These are phyloP conservation scores for Spinacia oleracea DNA, from an alignment of 179 eudicot genomes.

Conservation along the genomic window DNA sequence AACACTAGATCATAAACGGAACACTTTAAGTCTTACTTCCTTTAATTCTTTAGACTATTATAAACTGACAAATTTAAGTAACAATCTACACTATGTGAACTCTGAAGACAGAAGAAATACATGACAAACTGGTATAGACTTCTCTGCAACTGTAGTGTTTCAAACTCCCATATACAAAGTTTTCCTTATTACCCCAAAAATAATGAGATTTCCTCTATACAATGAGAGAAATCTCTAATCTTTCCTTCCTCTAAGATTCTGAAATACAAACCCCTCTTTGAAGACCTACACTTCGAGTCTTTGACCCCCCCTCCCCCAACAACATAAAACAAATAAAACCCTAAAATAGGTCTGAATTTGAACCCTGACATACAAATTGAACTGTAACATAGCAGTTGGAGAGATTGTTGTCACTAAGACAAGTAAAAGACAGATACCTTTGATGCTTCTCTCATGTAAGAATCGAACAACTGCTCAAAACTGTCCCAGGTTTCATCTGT, in stretches of 20 bases:
- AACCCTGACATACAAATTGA: not conserved
- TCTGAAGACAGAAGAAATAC: not conserved
- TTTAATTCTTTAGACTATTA: not conserved
- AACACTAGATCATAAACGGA: not conserved
- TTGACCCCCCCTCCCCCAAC: not conserved
- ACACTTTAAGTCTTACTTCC: not conserved
- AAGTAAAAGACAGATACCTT: constrained; percentile 53
- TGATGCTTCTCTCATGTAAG: constrained; percentile 93
- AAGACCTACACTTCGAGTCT: not conserved
- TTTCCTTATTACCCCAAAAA: not conserved
- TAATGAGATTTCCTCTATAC: not conserved
- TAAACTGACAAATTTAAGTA: not conserved
- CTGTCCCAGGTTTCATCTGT: constrained; percentile 84
- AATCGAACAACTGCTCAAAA: constrained; percentile 86
- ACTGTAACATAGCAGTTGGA: not conserved
- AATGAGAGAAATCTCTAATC: not conserved
- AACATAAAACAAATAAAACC: not conserved
- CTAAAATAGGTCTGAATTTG: too few relatives aligned
- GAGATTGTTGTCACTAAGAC: not conserved
- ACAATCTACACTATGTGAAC: not conserved
- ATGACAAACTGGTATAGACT: not conserved
- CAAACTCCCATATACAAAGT: not conserved
- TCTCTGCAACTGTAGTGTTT: not conserved
- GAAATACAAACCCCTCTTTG: not conserved
- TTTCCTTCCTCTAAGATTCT: not conserved